phyloP scores from a whole-genome alignment of 2,329 filamentous ascomycete genomes.

The Akanthomyces lecanii region DNA sequence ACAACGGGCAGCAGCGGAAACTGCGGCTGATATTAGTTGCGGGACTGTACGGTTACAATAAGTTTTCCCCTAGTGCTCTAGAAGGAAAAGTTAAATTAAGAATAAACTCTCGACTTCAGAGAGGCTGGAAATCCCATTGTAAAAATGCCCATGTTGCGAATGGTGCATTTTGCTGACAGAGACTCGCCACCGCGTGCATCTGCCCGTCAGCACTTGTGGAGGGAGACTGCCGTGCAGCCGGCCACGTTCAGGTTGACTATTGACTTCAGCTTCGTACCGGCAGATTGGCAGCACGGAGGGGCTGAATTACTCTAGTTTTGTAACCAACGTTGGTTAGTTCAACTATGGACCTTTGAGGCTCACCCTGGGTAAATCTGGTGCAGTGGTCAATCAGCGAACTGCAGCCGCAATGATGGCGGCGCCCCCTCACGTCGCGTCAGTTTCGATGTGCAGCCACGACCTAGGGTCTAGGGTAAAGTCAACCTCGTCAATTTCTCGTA shows the following conservation, averaged over 20 bases:
- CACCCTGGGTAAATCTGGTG: neutral
- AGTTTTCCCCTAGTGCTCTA: neutral
- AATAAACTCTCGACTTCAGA: neutral
- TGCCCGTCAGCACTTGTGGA: conserved; percentile 13
- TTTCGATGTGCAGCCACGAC: neutral
- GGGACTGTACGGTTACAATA: no score
- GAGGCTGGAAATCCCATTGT: neutral
- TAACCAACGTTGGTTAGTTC: neutral
- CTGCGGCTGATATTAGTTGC: neutral
- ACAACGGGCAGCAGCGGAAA: no score
- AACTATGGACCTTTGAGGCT: neutral
- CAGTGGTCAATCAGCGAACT: neutral
- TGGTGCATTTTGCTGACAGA: conserved; percentile 14
- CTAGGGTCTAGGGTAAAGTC: neutral
- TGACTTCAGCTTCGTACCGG: neutral
- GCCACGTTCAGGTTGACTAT: conserved; percentile 5
- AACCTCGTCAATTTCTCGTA: neutral
- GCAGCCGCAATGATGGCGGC: neutral
- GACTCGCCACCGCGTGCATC: conserved; percentile 1
- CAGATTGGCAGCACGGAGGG: neutral
- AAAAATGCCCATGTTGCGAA: conserved; percentile 6
- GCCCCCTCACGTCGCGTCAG: neutral
- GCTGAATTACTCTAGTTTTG: neutral
- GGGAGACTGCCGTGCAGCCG: neutral
- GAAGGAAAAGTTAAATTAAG: neutral